Percentiles rank a stretch among this genome's conserved stretches.
phyloP scores from a whole-genome alignment of 495 filamentous ascomycete genomes.

The Podospora didyma region DNA sequence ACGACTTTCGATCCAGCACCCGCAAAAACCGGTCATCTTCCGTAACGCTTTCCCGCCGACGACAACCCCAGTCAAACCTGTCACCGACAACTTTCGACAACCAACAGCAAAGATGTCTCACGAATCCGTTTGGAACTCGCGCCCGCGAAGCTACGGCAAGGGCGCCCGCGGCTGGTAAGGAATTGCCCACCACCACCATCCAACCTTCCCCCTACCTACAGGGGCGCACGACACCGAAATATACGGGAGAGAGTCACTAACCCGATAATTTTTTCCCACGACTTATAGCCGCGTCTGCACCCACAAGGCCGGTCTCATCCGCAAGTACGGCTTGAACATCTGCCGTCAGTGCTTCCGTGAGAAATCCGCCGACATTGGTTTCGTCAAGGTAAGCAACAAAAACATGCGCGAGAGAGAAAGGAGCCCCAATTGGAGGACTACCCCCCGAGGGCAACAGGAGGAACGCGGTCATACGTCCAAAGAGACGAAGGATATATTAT shows the following conservation, averaged over 20 bases:
- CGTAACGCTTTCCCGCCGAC: neutral
- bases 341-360: slow-evolving; percentile 99
- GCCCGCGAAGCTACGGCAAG: slow-evolving; percentile 95
- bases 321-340: slow-evolving; percentile 99
- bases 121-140: slow-evolving; percentile 99
- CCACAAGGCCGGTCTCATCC: slow-evolving; percentile 92
- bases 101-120: slow-evolving; percentile 73
- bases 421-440: neutral
- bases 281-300: slow-evolving; percentile 82
- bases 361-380: slow-evolving; percentile 93
- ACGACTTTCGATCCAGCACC: slow-evolving; percentile 2
- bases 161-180: slow-evolving; percentile 84
- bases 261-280: neutral
- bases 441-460: neutral
- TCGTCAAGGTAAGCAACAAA: slow-evolving; percentile 72
- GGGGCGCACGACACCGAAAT: slow-evolving; percentile 6
- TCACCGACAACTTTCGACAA: slow-evolving; percentile 1
- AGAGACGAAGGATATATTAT: too few species aligned
- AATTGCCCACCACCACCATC: neutral
- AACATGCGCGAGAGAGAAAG: neutral
- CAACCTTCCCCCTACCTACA: neutral
- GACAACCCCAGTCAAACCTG: neutral
- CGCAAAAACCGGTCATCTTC: neutral
- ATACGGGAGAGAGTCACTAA: slow-evolving; percentile 8
- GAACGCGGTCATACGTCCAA: neutral